phyloP scores from a whole-genome alignment of 202 grass and related monocot genomes.

The Cymbopogon flexuosus region DNA sequence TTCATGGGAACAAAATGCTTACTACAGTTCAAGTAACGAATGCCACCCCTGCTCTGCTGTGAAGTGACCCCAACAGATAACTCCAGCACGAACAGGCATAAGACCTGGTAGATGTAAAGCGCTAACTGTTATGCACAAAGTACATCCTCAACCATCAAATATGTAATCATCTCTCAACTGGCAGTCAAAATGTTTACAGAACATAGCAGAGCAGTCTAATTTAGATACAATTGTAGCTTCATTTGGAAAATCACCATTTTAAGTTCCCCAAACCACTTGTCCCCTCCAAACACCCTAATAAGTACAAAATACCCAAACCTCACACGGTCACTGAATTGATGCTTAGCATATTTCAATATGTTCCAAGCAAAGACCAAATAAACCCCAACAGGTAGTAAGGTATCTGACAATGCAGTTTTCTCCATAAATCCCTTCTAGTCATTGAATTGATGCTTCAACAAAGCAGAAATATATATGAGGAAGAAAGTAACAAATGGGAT shows the following conservation, averaged over 20 bases:
- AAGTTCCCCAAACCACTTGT: background rate
- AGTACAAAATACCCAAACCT: background rate
- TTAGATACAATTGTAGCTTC: background rate
- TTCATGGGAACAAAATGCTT: slow-evolving; percentile 2
- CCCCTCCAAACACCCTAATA: background rate
- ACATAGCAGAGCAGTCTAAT: background rate
- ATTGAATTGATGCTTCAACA: background rate
- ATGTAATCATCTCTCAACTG: background rate
- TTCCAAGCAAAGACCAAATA: background rate
- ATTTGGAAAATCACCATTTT: background rate
- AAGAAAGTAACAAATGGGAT: background rate
- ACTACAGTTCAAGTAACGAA: slow-evolving; percentile 54
- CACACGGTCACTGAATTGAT: too few relatives aligned
- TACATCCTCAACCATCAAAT: background rate
- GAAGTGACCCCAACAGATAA: slow-evolving; percentile 34
- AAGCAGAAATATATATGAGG: background rate
- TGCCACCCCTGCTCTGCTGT: slow-evolving; percentile 44
- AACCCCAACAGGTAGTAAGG: background rate
- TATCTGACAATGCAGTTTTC: background rate
- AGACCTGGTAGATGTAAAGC: slow-evolving; percentile 28
- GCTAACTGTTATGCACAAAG: slow-evolving; percentile 1
- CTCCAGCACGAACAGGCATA: slow-evolving; percentile 48
- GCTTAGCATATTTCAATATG: background rate
- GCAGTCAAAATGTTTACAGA: background rate
- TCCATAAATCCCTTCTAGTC: background rate